These are phyloP conservation scores for Coniochaeta sp. DNA, from an alignment of 2,329 filamentous ascomycete genomes.

Conservation along the genomic window DNA sequence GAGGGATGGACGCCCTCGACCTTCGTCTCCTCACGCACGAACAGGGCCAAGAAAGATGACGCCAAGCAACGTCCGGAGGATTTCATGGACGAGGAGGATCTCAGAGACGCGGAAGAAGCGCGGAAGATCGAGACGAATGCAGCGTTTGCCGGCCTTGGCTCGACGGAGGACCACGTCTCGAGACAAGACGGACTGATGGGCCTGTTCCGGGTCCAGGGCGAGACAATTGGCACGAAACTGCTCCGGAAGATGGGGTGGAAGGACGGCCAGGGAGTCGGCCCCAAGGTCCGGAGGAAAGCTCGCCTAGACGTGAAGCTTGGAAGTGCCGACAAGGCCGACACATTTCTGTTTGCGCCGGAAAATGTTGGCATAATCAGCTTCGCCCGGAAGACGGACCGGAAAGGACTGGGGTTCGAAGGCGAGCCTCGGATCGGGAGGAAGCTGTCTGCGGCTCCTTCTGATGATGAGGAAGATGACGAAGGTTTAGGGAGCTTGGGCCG, in stretches of 20 bases:
- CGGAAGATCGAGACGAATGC: slow-evolving; percentile 65
- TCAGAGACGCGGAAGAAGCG: slow-evolving; percentile 76
- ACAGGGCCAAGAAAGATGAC: slow-evolving; percentile 61
- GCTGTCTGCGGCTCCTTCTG: slow-evolving; percentile 24
- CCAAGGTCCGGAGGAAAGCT: slow-evolving; percentile 70
- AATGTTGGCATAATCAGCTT: slow-evolving; percentile 65
- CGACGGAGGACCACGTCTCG: slow-evolving; percentile 46
- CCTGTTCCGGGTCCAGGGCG: slow-evolving; percentile 62
- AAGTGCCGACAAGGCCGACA: slow-evolving; percentile 31
- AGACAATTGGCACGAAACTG: slow-evolving; percentile 81
- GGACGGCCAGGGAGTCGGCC: slow-evolving; percentile 86
- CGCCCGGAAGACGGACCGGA: slow-evolving; percentile 57
- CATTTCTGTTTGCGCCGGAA: slow-evolving; percentile 78
- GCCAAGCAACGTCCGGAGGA: slow-evolving; percentile 66
- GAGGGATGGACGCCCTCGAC: slow-evolving; percentile 93
- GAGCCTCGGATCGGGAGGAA: slow-evolving; percentile 40
- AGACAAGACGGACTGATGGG: slow-evolving; percentile 55
- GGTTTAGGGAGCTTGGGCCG: slow-evolving; percentile 15
- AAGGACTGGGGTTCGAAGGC: slow-evolving; percentile 61
- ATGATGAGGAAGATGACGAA: slow-evolving; percentile 37
- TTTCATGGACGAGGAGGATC: slow-evolving; percentile 97
- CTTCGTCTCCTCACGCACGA: slow-evolving; percentile 82
- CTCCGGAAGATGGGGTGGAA: slow-evolving; percentile 94
- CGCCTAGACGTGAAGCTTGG: slow-evolving; percentile 49
- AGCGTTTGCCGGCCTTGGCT: slow-evolving; percentile 69